phyloP scores from a whole-genome alignment of 805 yeast genomes.

The Cyberlindnera petersonii region DNA sequence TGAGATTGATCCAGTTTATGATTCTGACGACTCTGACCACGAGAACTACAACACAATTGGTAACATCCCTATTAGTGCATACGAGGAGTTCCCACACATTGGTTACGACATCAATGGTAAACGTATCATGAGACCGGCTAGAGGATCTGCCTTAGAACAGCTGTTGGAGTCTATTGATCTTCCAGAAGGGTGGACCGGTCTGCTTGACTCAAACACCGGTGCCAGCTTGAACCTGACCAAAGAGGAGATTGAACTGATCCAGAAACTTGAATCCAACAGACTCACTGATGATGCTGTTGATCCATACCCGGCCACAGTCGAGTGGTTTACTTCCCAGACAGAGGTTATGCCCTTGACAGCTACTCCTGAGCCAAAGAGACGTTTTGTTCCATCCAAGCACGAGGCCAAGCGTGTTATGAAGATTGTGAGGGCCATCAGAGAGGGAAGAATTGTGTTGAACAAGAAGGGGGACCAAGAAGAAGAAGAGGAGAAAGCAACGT shows the following conservation, averaged over 20 bases:
- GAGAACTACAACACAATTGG: conserved; percentile 88
- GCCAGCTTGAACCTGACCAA: conserved; percentile 70
- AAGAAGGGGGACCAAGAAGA: conserved; percentile 48
- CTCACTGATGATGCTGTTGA: conserved; percentile 73
- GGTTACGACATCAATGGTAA: conserved; percentile 97
- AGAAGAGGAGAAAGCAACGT: conserved; percentile 48
- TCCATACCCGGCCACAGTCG: conserved; percentile 91
- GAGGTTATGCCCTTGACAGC: conserved; percentile 92
- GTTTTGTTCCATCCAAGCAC: conserved; percentile 94
- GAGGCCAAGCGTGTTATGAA: conserved; percentile 97
- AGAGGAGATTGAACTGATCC: conserved; percentile 86
- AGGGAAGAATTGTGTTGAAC: conserved; percentile 87
- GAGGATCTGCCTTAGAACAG: conserved; percentile 90
- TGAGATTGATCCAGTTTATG: conserved; percentile 92
- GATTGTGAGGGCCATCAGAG: conserved; percentile 92
- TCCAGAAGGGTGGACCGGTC: conserved; percentile 99
- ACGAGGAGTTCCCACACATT: conserved; percentile 95
- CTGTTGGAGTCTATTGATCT: conserved; percentile 85
- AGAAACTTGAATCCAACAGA: conserved; percentile 81
- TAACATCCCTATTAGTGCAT: conserved; percentile 86
- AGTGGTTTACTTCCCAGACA: conserved; percentile 86
- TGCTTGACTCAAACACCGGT: conserved; percentile 88
- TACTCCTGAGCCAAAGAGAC: conserved; percentile 93
- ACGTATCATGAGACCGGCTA: conserved; percentile 98
- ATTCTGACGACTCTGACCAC: conserved; percentile 85